phyloP scores from a whole-genome alignment of 495 filamentous ascomycete species.

The Neurospora sp. region DNA sequence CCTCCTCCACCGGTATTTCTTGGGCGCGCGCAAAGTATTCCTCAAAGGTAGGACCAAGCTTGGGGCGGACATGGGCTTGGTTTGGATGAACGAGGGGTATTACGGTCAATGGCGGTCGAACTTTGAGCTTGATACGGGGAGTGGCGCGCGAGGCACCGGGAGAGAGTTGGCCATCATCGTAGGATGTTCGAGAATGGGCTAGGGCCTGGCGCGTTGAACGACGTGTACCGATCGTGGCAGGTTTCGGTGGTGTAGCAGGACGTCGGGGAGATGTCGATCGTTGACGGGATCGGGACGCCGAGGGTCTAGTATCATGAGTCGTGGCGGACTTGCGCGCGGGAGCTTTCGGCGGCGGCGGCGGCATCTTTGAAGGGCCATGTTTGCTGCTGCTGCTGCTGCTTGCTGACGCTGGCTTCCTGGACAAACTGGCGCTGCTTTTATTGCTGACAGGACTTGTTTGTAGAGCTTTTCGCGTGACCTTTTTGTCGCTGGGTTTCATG shows the following conservation, averaged over 20 bases:
- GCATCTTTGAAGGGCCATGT: constrained; percentile 3
- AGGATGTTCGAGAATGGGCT: constrained; percentile 7
- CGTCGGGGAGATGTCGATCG: constrained; percentile 23
- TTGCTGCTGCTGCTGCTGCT: constrained; percentile 5
- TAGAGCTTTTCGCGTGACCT: constrained; percentile 35
- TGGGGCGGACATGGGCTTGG: constrained; percentile 35
- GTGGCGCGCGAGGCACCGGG: constrained; percentile 18
- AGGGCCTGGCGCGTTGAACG: constrained; percentile 22
- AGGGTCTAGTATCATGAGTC: constrained; percentile 16
- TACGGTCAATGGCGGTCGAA: constrained; percentile 24
- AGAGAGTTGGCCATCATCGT: constrained; percentile 16
- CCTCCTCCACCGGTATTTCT: constrained; percentile 35
- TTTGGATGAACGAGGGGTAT: constrained; percentile 46
- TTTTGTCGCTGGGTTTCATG: constrained; percentile 55
- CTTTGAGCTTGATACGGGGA: constrained; percentile 33
- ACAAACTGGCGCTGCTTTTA: not conserved
- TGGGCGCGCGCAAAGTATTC: constrained; percentile 40
- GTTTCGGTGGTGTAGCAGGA: constrained; percentile 24
- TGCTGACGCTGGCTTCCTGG: not conserved
- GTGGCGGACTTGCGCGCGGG: constrained; percentile 7
- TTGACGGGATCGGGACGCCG: constrained; percentile 17
- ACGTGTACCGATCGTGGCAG: constrained; percentile 24
- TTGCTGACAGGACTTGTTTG: constrained; percentile 9
- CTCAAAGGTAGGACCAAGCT: constrained; percentile 40
- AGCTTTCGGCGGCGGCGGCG: constrained; percentile 6